These are phyloP conservation scores for Solanum chmielewskii DNA, from an alignment of 257 asterid species.

Conservation along the genomic window DNA sequence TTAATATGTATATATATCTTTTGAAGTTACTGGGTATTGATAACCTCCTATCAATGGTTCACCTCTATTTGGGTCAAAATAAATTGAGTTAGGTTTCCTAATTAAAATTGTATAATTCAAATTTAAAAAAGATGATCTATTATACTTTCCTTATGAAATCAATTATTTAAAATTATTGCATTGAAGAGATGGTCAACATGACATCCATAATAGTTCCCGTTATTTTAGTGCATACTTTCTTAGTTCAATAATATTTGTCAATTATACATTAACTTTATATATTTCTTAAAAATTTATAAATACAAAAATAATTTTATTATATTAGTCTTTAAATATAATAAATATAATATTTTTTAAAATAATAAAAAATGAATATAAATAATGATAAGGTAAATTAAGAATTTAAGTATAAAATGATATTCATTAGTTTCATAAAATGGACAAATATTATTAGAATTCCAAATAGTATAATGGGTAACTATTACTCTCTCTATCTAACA, in stretches of 20 bases:
- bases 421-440: no score
- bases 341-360: no score
- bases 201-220: not conserved
- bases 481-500: no score
- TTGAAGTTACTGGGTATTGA: not conserved
- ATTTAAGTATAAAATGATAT: no score
- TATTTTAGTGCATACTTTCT: not conserved
- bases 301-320: no score
- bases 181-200: not conserved
- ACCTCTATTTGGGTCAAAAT: not conserved
- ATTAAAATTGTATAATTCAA: not conserved
- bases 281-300: no score
- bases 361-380: no score
- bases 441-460: no score
- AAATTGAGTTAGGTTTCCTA: not conserved
- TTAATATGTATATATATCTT: no score
- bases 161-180: not conserved
- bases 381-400: not conserved
- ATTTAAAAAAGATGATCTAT: not conserved
- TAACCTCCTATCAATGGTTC: not conserved
- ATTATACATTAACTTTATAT: fast-evolving
- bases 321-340: no score
- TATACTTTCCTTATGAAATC: not conserved
- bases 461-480: no score
- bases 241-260: no score